Evolutionary conservation across 441 rosid species (phyloP).

Genomic region (Aquilaria agallochum): DNA sequence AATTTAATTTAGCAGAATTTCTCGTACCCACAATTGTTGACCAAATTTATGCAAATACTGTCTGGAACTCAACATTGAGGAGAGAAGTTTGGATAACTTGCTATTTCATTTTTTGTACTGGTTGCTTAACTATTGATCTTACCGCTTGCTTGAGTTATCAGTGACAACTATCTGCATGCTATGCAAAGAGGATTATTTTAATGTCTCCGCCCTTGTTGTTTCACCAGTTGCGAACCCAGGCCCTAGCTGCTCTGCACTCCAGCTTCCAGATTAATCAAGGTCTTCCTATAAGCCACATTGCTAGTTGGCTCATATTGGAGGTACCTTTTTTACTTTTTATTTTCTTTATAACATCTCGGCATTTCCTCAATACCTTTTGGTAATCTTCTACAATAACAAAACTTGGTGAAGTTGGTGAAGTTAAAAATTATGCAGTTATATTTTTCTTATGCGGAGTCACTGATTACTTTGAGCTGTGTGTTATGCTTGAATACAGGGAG

Average conservation of each 20-base stretch:
- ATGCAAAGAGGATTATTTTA: background rate
- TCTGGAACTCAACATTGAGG: background rate
- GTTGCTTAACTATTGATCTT: conserved; percentile 5
- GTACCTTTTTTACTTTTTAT: conserved; percentile 23
- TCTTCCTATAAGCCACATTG: conserved; percentile 67
- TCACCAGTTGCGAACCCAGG: conserved; percentile 85
- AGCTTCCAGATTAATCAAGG: conserved; percentile 90
- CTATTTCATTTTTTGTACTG: background rate
- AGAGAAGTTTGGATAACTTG: no score
- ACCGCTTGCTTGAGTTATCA: conserved; percentile 3
- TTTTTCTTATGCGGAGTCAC: conserved; percentile 6
- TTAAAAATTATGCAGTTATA: background rate
- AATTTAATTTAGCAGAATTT: no score
- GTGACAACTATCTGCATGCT: background rate
- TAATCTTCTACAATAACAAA: no score
- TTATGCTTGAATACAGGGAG: conserved; percentile 53
- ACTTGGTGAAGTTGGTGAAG: conserved; percentile 9
- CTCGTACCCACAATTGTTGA: no score
- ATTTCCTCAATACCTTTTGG: no score
- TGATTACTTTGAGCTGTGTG: conserved; percentile 26
- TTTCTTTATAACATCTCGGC: no score
- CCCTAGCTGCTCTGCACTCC: conserved; percentile 84
- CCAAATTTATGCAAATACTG: background rate
- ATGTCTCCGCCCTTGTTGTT: conserved; percentile 23
- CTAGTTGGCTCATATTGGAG: conserved; percentile 96